phyloP scores from a whole-genome alignment of 176 grass and related monocot species.

The Triticum turgidum region DNA sequence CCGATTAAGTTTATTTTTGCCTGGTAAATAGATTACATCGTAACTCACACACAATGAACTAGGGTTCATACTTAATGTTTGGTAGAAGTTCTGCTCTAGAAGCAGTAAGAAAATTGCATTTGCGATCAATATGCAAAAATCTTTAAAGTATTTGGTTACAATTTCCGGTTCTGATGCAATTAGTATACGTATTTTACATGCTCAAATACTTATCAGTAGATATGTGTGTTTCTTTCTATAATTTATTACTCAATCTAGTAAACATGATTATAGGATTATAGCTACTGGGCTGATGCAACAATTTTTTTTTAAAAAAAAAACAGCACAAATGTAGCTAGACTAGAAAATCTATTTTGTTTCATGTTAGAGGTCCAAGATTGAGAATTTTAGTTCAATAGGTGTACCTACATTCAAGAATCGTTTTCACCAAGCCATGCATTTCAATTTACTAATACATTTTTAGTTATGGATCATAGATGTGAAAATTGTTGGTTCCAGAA shows the following conservation, averaged over 20 bases:
- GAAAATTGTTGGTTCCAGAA: not conserved
- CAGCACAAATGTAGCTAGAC: not conserved
- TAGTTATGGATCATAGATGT: not conserved
- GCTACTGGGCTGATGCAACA: not conserved
- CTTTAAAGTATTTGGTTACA: not conserved
- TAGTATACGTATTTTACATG: not conserved
- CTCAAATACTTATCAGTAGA: not conserved
- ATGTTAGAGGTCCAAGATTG: not conserved
- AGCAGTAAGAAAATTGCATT: not conserved
- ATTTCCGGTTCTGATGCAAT: not conserved
- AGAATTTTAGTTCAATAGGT: not conserved
- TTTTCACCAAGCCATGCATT: constrained; percentile 8
- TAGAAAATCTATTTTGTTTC: not conserved
- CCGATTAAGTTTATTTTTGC: not conserved
- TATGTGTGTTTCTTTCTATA: not conserved
- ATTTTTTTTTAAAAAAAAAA: not conserved
- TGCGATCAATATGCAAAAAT: not conserved
- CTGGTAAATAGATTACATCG: not conserved
- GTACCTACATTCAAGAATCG: not conserved
- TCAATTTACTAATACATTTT: not conserved
- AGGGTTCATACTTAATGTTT: not conserved
- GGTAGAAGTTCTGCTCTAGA: not conserved
- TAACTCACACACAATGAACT: not conserved
- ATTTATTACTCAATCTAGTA: not conserved
- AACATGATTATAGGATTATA: not conserved